Evolutionary conservation across 2,329 filamentous ascomycete genomes (phyloP).

Genomic region (Calonectria pteridis): DNA sequence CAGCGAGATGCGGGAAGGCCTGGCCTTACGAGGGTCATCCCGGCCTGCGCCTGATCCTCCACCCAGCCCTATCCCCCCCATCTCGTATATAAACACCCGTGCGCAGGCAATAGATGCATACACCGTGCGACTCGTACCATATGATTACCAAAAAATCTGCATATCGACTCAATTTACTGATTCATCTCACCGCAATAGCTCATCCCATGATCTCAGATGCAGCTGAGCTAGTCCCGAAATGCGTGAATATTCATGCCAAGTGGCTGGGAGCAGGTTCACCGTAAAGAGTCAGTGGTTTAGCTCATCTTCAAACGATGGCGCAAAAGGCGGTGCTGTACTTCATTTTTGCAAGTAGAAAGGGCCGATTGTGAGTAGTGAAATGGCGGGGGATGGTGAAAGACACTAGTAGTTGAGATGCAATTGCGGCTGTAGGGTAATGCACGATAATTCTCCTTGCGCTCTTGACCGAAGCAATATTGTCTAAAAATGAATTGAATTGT

Average conservation of each 20-base stretch:
- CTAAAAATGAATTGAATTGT: neutral
- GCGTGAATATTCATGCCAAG: neutral
- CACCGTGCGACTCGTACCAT: neutral
- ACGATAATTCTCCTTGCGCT: neutral
- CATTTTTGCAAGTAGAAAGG: neutral
- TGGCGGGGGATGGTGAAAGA: neutral
- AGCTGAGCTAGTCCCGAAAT: neutral
- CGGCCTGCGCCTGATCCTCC: neutral
- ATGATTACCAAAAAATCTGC: neutral
- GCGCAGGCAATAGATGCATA: conserved; percentile 1
- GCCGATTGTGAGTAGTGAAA: neutral
- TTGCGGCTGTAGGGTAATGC: neutral
- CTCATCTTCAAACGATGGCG: neutral
- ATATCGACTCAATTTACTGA: neutral
- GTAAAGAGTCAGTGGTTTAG: neutral
- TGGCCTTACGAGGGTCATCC: neutral
- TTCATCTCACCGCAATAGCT: neutral
- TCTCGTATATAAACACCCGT: neutral
- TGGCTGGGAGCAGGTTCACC: neutral
- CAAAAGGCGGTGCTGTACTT: neutral
- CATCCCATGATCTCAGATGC: neutral
- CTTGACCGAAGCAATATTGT: neutral
- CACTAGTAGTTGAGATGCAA: neutral
- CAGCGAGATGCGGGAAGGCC: neutral
- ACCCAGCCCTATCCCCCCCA: neutral